Evolutionary conservation across 2,329 filamentous ascomycete species (phyloP), one percentile per base, ranked within the genome.

Genomic region (Cladosporium sp.): DNA sequence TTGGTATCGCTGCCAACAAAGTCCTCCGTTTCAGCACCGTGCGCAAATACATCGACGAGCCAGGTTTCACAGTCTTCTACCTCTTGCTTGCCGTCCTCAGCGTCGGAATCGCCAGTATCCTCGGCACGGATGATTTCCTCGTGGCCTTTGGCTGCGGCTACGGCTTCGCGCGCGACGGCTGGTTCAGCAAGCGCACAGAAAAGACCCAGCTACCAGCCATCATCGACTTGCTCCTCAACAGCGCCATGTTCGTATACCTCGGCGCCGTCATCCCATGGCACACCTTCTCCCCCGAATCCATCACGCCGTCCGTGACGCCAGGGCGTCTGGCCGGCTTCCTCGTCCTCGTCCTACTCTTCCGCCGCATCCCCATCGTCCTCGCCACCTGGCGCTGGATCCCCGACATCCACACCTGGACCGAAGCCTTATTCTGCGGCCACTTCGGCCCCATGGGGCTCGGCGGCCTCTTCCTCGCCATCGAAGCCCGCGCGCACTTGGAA

Each of bases 371-470:
- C 1, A 65, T 77, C 39, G 72, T 80, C 2, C 63, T 78, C 27
- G 64, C 68, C 0, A 57, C 74, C 3, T 76, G 78, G 59, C 68
- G 67, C 11, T 66, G 73, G 52, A 67, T 78, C 9, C 76, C 75
- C 0, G 71, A 75, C 45, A 69, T 80, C 39, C 62, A 67, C 7
- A 78, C 76, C 0, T 72, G 71, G 18, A 69, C 70, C 5, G 78
- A 80, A 60, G 77, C 77, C 0, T 59, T 80, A 0, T 80, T 80
- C 60, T 71, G 69, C 38, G 77, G 78, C 0, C 78, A 80, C 57
- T 80, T 81, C 51, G 77, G 77, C 0, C 77, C 77, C 7, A 80
- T 80, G 72, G 78, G 78, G 15, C 70, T 80, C 1, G 78, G 77
- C 2, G 78, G 74, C 0, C 61, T 80, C 6, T 80, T 80, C 62